Base-by-base conservation (phyloP, 2,329 filamentous ascomycete genomes). In the Seiridium cupressi region DNA sequence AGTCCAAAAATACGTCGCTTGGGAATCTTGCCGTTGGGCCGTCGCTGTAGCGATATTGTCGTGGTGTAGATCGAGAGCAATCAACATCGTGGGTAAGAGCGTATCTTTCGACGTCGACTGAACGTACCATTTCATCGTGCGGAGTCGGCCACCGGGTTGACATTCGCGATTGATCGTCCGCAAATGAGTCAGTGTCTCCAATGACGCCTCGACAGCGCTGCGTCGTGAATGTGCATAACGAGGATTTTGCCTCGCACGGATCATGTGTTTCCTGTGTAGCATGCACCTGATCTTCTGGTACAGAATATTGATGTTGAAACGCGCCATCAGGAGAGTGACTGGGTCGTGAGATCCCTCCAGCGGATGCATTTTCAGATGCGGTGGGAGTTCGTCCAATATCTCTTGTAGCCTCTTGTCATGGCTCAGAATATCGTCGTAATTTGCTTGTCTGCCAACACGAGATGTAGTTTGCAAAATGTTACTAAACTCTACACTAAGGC, bases 241-340 rank as follows among this genome's bases (percentile, higher is more conserved):
- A 8, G 90, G 81, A 67, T 94, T 95, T 61, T 90, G 85, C 53
- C 90, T 82, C 4, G 93, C 91, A 61, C 88, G 85, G n/a, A 85
- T 81, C 60, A 97, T 83, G 72, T 95, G 97, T 64, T 93, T 93
- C 55, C 93, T 85, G 73, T 99, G 95, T 44, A 99, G 83, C 31
- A 97, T 85, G 68, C 92, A 96, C 68, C 96, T 84, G 18, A 93
- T 90, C 76, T 96, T 97, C 64, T 96, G 88, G 70, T 93, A 96
- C 4, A 97, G 77, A 55, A 95, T 89, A 63, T 95, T 91, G 38
- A 97, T 79, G 60, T 90, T 90, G 71, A 93, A 93, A 35, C 93
- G 88, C 56, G 93, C 90, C 78, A 96, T 89, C 60, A 97, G 88
- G 61, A 95, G 84, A 34, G 92, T 91, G 73, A 95, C 87, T 18